phyloP scores from a whole-genome alignment of 805 yeast species.

The Nakazawaea populi region DNA sequence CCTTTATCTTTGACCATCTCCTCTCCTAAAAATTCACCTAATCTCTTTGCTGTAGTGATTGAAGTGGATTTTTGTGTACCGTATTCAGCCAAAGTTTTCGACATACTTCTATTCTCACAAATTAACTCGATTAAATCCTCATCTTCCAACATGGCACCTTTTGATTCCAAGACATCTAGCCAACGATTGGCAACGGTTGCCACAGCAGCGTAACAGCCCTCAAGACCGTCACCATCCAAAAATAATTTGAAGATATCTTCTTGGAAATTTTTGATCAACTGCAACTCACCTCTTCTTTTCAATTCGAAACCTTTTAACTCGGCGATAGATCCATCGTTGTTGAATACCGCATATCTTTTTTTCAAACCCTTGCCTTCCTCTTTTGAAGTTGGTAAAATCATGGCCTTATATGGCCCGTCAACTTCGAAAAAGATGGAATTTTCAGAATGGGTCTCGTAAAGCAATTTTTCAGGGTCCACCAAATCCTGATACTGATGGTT shows the following conservation, averaged over 20 bases:
- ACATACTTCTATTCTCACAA: slow-evolving; percentile 95
- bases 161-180: slow-evolving; percentile 88
- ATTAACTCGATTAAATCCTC: slow-evolving; percentile 91
- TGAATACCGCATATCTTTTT: slow-evolving; percentile 95
- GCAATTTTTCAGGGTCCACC: slow-evolving; percentile 59
- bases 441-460: slow-evolving; percentile 76
- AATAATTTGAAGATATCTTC: slow-evolving; percentile 90
- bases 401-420: slow-evolving; percentile 97
- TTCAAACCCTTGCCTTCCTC: slow-evolving; percentile 97
- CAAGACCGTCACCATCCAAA: slow-evolving; percentile 76
- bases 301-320: slow-evolving; percentile 96
- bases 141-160: slow-evolving; percentile 83
- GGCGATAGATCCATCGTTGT: slow-evolving; percentile 88
- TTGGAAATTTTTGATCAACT: slow-evolving; percentile 90
- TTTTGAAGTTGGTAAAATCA: slow-evolving; percentile 94
- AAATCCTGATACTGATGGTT: slow-evolving; percentile 92
- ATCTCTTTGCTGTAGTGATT: slow-evolving; percentile 87
- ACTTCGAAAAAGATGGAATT: slow-evolving; percentile 96
- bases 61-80: slow-evolving; percentile 90
- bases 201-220: slow-evolving; percentile 80
- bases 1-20: slow-evolving; percentile 97
- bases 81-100: slow-evolving; percentile 84
- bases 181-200: slow-evolving; percentile 92
- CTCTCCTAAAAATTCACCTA: slow-evolving; percentile 92
- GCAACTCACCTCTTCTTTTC: slow-evolving; percentile 94